Evolutionary conservation across 169 alveolate species (phyloP).

Genomic region (Plasmodium gallinaceum): DNA sequence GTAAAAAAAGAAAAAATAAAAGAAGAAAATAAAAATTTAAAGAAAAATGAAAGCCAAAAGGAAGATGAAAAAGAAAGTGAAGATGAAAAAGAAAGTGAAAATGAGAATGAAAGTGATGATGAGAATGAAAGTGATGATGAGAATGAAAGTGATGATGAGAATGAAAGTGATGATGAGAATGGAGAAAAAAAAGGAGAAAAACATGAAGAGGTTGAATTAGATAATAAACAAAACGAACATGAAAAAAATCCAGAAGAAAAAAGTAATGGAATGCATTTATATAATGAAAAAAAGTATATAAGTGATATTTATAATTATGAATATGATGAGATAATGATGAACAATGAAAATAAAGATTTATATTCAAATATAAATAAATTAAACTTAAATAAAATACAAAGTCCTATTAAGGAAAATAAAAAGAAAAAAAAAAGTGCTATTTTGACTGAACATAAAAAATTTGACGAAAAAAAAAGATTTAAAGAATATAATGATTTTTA

Average conservation of each 20-base stretch:
- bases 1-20: not conserved
- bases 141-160: not conserved
- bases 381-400: not conserved
- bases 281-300: slow-evolving; percentile 3
- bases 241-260: not conserved
- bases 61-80: not conserved
- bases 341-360: not conserved
- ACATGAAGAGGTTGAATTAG: not conserved
- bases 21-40: slow-evolving; percentile 1
- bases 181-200: not conserved
- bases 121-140: not conserved
- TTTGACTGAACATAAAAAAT: too few relatives aligned
- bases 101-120: not conserved
- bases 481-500: not conserved
- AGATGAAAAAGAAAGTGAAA: not conserved
- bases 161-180: not conserved
- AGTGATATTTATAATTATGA: not conserved
- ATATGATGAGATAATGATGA: not conserved
- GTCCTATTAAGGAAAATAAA: not conserved
- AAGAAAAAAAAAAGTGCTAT: not conserved
- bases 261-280: not conserved
- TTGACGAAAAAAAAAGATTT: too few relatives aligned
- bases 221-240: too few relatives aligned
- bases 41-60: not conserved
- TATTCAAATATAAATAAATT: not conserved